A percentile compares a stretch with the other conserved stretches of the same genome.
phyloP scores from a whole-genome alignment of 2,329 filamentous ascomycete species.

The Alternaria triticina region DNA sequence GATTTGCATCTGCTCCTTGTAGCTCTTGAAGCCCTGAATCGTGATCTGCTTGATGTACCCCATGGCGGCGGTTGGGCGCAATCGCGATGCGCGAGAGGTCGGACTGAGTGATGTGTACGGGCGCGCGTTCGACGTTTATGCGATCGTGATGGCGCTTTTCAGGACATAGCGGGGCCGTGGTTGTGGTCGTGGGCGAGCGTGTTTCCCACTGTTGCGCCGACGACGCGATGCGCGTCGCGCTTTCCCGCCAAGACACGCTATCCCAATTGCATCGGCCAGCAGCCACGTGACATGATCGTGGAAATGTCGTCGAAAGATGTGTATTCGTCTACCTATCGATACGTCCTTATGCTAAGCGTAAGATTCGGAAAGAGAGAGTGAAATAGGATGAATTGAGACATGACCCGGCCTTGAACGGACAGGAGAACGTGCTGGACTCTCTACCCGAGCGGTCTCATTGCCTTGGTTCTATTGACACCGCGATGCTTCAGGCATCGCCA shows the following conservation, averaged over 20 bases:
- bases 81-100: not conserved
- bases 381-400: not conserved
- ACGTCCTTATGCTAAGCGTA: too few species aligned
- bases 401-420: not conserved
- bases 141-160: slow-evolving; percentile 19
- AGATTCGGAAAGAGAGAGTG: too few species aligned
- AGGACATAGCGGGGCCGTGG: slow-evolving; percentile 25
- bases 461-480: not conserved
- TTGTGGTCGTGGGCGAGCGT: slow-evolving; percentile 11
- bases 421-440: not conserved
- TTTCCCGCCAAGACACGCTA: slow-evolving; percentile 21
- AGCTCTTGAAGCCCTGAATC: slow-evolving; percentile 99
- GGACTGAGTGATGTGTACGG: not conserved
- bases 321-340: not conserved
- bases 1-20: slow-evolving; percentile 99
- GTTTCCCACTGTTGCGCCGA: slow-evolving; percentile 18
- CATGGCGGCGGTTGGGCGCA: slow-evolving; percentile 32
- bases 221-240: slow-evolving; percentile 35
- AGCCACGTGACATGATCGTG: not conserved
- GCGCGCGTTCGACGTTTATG: slow-evolving; percentile 3
- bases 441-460: not conserved
- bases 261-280: not conserved
- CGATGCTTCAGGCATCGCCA: not conserved
- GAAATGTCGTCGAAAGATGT: not conserved
- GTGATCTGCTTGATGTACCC: slow-evolving; percentile 98